Percentiles rank a stretch among this genome's conserved stretches.
Conservation (phyloP, 768 basidiomycete species). For the Boletus coccyginus region DNA sequence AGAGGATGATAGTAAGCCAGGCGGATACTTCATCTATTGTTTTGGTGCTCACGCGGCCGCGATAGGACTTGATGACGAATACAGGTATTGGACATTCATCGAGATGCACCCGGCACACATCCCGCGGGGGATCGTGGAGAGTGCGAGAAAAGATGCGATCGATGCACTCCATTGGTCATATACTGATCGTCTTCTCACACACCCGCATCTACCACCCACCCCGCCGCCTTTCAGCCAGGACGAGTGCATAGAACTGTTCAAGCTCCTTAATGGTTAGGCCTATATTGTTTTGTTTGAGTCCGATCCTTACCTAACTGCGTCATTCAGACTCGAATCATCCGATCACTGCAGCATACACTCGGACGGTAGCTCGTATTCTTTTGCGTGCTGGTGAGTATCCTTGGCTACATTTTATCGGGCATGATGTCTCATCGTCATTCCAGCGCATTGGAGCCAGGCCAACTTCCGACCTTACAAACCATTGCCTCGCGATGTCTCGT, state of each 20-base stretch:
- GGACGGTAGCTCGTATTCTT: constrained; percentile 66
- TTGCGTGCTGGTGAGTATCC: constrained; percentile 58
- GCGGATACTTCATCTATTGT: background rate
- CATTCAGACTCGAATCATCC: constrained; percentile 19
- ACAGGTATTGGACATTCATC: constrained; percentile 80
- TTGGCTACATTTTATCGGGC: background rate
- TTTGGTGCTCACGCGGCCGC: background rate
- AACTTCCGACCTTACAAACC: constrained; percentile 69
- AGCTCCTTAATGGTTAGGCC: constrained; percentile 43
- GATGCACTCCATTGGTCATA: constrained; percentile 80
- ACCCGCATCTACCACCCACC: constrained; percentile 41
- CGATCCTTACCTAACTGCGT: background rate
- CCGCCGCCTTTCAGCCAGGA: constrained; percentile 71
- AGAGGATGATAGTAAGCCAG: constrained; percentile 42
- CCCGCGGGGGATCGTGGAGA: constrained; percentile 44
- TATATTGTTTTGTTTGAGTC: background rate
- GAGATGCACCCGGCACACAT: constrained; percentile 76
- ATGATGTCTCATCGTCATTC: constrained; percentile 1
- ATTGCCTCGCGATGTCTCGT: constrained; percentile 51
- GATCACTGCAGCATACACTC: constrained; percentile 48
- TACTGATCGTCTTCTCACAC: constrained; percentile 71
- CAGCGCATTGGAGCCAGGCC: constrained; percentile 66
- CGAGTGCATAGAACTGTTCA: constrained; percentile 74
- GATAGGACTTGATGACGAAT: constrained; percentile 70
- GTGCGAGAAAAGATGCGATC: constrained; percentile 64